Evolutionary conservation across 2,329 filamentous ascomycete genomes (phyloP).

Genomic region (Monilinia vaccinii-corymbosi): DNA sequence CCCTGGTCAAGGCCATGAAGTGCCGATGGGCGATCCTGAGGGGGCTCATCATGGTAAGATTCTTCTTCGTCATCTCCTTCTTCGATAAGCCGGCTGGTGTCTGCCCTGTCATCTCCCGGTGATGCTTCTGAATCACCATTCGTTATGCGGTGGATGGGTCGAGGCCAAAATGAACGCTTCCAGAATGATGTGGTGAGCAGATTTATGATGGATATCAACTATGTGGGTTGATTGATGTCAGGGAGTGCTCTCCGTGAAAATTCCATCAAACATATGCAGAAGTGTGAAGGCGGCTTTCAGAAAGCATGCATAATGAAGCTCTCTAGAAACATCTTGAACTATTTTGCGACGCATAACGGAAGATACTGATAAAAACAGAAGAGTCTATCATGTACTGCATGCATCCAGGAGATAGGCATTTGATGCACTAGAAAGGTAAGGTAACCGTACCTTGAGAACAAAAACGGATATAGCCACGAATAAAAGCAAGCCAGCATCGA

Average conservation of each 20-base stretch:
- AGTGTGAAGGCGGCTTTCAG: not conserved
- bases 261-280: not conserved
- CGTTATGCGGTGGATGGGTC: constrained; percentile 13
- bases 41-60: constrained; percentile 21
- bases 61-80: constrained; percentile 14
- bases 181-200: constrained; percentile 24
- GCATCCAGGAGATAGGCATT: not conserved
- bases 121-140: constrained; percentile 10
- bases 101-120: constrained; percentile 16
- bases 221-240: not conserved
- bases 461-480: constrained; percentile 44
- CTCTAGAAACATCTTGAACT: not conserved
- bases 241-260: not conserved
- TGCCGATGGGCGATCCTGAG: not conserved
- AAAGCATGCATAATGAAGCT: not conserved
- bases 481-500: constrained; percentile 45
- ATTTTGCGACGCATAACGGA: not conserved
- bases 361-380: not conserved
- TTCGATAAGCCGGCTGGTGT: constrained; percentile 22
- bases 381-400: not conserved
- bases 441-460: constrained; percentile 43
- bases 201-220: constrained; percentile 21
- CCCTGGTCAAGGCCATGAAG: constrained; percentile 10
- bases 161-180: constrained; percentile 16
- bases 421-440: not conserved